Evolutionary conservation across 2,329 filamentous ascomycete genomes (phyloP), one percentile per base, ranked within the genome.

Genomic region (Cordyceps fumosorosea): DNA sequence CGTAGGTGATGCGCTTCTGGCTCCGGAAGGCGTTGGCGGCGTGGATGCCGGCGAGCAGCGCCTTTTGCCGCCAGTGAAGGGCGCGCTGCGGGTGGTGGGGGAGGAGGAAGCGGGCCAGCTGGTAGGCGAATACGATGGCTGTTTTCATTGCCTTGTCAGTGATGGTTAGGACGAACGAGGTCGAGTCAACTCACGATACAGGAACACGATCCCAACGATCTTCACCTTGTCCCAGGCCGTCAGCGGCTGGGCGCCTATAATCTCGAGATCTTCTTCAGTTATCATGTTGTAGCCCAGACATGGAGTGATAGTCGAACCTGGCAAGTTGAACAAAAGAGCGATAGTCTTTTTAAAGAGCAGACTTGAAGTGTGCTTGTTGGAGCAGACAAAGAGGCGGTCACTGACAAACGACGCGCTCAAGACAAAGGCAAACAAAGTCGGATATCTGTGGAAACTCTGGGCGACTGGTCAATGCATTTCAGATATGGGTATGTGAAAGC

Each of bases 21-120:
- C 24, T 44, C 22, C 54, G 37, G 32, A 55, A 24, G 22, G 18
- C 22, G 32, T 42, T 22, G 18, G 52, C 24, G 37, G 59, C 32
- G 40, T 45, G 60, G 20, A 64, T 47, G 50, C 32, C 32, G 5
- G 59, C 44, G 24, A 64, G 37, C 16, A 47, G 54, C 22, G 62
- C 4, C 44, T 40, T 54, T 34, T 64, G 63, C 42, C 63, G 63
- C 63, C 63, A 64, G 55, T 62, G 54, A n/a, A 64, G 42, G 16
- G 16, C 16, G 10, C 40, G 14, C 20, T 53, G 47, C 34, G 54
- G 24, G 40, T 57, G 55, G 5, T 24, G 37, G 6, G 40, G 60
- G 29, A 54, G 20, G 20, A 42, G 44, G 37, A 47, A 50, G 12
- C 32, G 32, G 55, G 44, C 11, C 12, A 58, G 44, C 24, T 34